A percentile compares a stretch with the other conserved stretches of the same genome.
phyloP scores from a whole-genome alignment of 2,329 filamentous ascomycete genomes.

The Metarhizium anisopliae region DNA sequence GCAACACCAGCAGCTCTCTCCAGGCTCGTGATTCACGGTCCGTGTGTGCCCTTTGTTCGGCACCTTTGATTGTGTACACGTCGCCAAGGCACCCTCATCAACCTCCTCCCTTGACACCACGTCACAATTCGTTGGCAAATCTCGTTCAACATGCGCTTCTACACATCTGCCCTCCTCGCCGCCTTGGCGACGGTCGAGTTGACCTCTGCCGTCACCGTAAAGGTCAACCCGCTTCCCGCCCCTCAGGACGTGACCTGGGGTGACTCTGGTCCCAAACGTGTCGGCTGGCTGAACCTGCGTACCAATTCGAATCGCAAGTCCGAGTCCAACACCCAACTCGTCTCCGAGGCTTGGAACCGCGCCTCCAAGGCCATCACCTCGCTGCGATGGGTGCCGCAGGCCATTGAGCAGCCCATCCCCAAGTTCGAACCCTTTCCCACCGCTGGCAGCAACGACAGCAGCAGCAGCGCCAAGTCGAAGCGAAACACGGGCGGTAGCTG shows the following conservation, averaged over 20 bases:
- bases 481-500: slow-evolving; percentile 10
- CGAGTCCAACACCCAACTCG: slow-evolving; percentile 14
- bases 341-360: slow-evolving; percentile 40
- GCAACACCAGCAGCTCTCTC: neutral
- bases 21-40: neutral
- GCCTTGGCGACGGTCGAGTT: slow-evolving; percentile 5
- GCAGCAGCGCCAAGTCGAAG: slow-evolving; percentile 16
- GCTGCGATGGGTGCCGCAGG: slow-evolving; percentile 45
- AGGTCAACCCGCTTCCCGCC: slow-evolving; percentile 19
- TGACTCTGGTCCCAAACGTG: slow-evolving; percentile 12
- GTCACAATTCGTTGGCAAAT: neutral
- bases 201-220: slow-evolving; percentile 13
- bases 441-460: slow-evolving; percentile 12
- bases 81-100: neutral
- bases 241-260: slow-evolving; percentile 17
- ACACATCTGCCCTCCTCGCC: neutral
- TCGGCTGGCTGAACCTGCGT: slow-evolving; percentile 10
- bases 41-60: neutral
- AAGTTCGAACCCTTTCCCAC: slow-evolving; percentile 43
- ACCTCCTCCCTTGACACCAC: neutral
- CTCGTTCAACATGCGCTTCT: neutral
- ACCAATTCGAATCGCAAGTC: slow-evolving; percentile 8
- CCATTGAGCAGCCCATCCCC: slow-evolving; percentile 40
- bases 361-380: slow-evolving; percentile 35
- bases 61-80: neutral